Evolutionary conservation across 805 yeast species (phyloP), one percentile per base, ranked within the genome.

Genomic region (Metschnikowia cerradonensis): DNA sequence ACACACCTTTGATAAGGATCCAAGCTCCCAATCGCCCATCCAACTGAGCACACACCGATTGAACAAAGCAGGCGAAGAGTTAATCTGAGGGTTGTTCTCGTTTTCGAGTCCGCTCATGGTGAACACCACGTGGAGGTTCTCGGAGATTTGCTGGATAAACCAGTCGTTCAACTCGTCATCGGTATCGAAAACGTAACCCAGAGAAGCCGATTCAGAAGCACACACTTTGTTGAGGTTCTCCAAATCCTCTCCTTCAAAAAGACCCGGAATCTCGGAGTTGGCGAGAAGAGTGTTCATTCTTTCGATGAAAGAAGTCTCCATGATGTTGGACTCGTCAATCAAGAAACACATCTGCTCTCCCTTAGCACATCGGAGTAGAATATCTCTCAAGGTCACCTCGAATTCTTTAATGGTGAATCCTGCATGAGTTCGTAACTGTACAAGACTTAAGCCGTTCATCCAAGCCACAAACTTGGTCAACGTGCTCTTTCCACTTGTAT

Each of bases 221-320:
- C 95, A 83, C 1, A 77, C 57, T 1, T 65, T 66, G 71, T 87
- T 70, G 50, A 91, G 67, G 2, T 72, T 52, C 0, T 68, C 68
- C 46, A 72, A 77, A 7, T 88, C 91, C 8, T 88, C 95, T 0
- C 83, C 90, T 50, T 81, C 87, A 64, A 89, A 92, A 13, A 92
- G 69, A 3, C 96, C 97, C 0, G 97, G 97, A 36, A 90, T 77
- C 60, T 92, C 97, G 0, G 96, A 88, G 66, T 92, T 92, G 0
- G 97, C 97, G 36, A 92, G 74, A n/a, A 92, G 70, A 0, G 96
- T 88, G 60, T 92, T 92, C 94, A 92, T 90, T 53, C 96, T 72
- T 65, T 92, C 98, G 31, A 92, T 67, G 61, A 91, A 92, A 0
- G 94, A 74, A 0, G 95, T 75, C 33, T 88, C 91, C 39, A 83